These are phyloP conservation scores for Mycena capillaripes DNA, from an alignment of 768 basidiomycete species.

Conservation along the genomic window DNA sequence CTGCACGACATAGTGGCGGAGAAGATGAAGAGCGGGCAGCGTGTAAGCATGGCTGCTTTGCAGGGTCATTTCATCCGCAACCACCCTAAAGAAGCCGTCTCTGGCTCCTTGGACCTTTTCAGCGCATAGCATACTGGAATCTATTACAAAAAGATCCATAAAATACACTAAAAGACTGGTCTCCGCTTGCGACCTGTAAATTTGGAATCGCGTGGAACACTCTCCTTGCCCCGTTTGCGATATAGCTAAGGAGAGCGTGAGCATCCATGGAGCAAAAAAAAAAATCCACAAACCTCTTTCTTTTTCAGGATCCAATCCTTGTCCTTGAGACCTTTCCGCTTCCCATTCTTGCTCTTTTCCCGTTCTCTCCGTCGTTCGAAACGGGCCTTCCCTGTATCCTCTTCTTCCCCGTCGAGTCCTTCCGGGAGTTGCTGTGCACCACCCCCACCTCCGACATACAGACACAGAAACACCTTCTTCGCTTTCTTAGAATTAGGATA, in stretches of 20 bases:
- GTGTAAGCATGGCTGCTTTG: slow-evolving; percentile 95
- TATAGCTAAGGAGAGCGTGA: slow-evolving; percentile 68
- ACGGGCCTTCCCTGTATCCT: slow-evolving; percentile 63
- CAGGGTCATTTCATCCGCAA: slow-evolving; percentile 95
- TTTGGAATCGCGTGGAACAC: slow-evolving; percentile 88
- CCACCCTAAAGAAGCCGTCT: slow-evolving; percentile 68
- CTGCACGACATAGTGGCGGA: slow-evolving; percentile 68
- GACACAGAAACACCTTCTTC: slow-evolving; percentile 92
- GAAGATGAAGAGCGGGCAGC: slow-evolving; percentile 65
- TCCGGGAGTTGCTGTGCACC: slow-evolving; percentile 76
- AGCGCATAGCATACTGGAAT: slow-evolving; percentile 32
- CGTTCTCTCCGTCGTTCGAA: slow-evolving; percentile 83
- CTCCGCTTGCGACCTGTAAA: slow-evolving; percentile 94
- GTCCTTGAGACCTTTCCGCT: slow-evolving; percentile 80
- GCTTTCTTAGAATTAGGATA: slow-evolving; percentile 98
- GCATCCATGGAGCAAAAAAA: not conserved
- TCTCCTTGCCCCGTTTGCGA: slow-evolving; percentile 86
- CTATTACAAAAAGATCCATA: slow-evolving; percentile 33
- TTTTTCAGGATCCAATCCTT: slow-evolving; percentile 96
- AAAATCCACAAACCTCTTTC: slow-evolving; percentile 79
- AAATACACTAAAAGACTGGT: slow-evolving; percentile 73
- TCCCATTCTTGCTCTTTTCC: slow-evolving; percentile 70
- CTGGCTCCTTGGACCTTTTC: slow-evolving; percentile 63
- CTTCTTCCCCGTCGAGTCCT: slow-evolving; percentile 79
- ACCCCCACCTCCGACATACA: slow-evolving; percentile 89